These are phyloP conservation scores for Nicotiana attenuata DNA, from an alignment of 257 asterid genomes.

Conservation along the genomic window DNA sequence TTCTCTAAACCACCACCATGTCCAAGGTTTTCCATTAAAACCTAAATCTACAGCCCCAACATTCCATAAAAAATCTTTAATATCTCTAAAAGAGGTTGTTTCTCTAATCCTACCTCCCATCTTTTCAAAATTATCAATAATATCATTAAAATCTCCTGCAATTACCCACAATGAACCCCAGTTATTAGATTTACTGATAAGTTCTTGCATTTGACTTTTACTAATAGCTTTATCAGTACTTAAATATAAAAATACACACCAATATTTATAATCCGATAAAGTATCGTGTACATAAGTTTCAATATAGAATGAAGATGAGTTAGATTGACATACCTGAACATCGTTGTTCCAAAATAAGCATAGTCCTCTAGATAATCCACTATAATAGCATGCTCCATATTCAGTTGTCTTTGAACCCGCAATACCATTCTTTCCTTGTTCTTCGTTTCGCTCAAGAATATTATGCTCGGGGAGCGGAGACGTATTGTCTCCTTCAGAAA, in stretches of 20 bases:
- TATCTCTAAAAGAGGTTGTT: background rate
- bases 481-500: too few relatives aligned
- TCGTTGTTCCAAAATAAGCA: too few relatives aligned
- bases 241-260: background rate
- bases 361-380: background rate
- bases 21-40: background rate
- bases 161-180: background rate
- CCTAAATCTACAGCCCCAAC: background rate
- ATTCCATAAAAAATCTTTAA: background rate
- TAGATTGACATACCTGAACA: background rate
- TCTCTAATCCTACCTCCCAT: too few relatives aligned
- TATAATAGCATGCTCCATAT: too few relatives aligned
- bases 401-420: background rate
- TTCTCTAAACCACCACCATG: background rate
- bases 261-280: too few relatives aligned
- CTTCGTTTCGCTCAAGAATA: too few relatives aligned
- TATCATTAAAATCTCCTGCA: background rate
- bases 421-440: too few relatives aligned
- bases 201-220: background rate
- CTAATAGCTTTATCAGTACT: background rate
- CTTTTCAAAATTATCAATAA: too few relatives aligned
- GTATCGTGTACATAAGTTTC: background rate
- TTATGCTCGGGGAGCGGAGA: background rate
- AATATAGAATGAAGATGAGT: background rate
- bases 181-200: too few relatives aligned